phyloP scores from a whole-genome alignment of 345 rosid genomes.

The Cardamine occulta region DNA sequence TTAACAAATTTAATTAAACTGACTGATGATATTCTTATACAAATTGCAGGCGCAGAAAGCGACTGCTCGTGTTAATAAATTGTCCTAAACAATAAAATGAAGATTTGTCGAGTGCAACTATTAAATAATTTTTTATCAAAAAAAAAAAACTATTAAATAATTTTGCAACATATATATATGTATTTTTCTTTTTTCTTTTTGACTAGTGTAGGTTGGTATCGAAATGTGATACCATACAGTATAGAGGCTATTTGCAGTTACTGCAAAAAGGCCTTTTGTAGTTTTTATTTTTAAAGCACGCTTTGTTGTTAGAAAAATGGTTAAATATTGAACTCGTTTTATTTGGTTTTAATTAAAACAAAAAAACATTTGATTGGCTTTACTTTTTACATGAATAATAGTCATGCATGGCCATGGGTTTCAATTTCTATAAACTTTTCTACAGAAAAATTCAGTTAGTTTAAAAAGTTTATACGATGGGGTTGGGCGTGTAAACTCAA shows the following conservation, averaged over 20 bases:
- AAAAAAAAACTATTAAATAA: too few species aligned
- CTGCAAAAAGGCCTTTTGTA: not conserved
- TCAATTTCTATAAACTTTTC: not conserved
- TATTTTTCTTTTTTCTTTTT: not conserved
- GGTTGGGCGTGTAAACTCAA: not conserved
- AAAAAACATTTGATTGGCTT: not conserved
- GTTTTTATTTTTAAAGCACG: not conserved
- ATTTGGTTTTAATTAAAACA: not conserved
- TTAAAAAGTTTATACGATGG: not conserved
- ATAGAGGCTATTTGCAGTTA: not conserved
- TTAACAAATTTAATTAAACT: not conserved
- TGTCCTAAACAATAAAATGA: conserved; percentile 48
- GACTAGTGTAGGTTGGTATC: not conserved
- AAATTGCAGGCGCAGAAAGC: conserved; percentile 74
- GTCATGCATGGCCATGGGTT: too few species aligned
- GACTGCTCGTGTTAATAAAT: conserved; percentile 55
- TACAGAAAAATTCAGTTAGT: too few species aligned
- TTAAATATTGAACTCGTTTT: not conserved
- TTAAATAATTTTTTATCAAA: not conserved
- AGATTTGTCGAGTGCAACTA: not conserved
- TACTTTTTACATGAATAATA: not conserved
- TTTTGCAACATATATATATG: not conserved
- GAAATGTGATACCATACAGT: not conserved
- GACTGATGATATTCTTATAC: not conserved
- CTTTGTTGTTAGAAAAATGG: not conserved